Evolutionary conservation across 495 filamentous ascomycete genomes (phyloP).

Genomic region (Penicillium malachiteum): DNA sequence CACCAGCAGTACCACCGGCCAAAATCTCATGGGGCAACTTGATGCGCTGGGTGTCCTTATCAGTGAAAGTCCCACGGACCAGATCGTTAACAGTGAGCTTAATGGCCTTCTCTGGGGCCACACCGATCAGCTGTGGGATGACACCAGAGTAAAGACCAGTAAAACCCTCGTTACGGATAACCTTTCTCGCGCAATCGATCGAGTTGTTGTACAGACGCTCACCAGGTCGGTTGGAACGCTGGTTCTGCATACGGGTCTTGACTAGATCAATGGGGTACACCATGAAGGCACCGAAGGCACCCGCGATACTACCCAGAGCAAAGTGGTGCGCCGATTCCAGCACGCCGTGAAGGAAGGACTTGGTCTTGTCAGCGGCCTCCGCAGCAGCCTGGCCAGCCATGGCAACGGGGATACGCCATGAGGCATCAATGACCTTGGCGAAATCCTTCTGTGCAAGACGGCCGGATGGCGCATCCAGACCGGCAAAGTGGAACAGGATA

Average conservation of each 20-base stretch:
- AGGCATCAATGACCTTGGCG: constrained; percentile 88
- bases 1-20: constrained; percentile 88
- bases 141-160: constrained; percentile 90
- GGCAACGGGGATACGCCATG: constrained; percentile 69
- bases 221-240: constrained; percentile 75
- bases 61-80: constrained; percentile 73
- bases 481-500: constrained; percentile 97
- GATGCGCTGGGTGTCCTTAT: constrained; percentile 75
- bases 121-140: constrained; percentile 90
- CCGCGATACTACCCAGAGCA: constrained; percentile 79
- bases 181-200: constrained; percentile 86
- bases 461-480: constrained; percentile 83
- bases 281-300: constrained; percentile 97
- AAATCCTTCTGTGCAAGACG: constrained; percentile 82
- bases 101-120: constrained; percentile 98
- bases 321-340: constrained; percentile 88
- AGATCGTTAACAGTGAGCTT: constrained; percentile 98
- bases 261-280: constrained; percentile 98
- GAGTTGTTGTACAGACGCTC: constrained; percentile 95
- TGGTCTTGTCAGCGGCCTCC: constrained; percentile 51
- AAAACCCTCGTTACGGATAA: constrained; percentile 89
- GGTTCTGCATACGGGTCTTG: constrained; percentile 99
- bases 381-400: constrained; percentile 37
- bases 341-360: constrained; percentile 57
- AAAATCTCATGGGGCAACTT: constrained; percentile 70